Evolutionary conservation across 345 rosid species (phyloP).

Genomic region (Acer saccharum): DNA sequence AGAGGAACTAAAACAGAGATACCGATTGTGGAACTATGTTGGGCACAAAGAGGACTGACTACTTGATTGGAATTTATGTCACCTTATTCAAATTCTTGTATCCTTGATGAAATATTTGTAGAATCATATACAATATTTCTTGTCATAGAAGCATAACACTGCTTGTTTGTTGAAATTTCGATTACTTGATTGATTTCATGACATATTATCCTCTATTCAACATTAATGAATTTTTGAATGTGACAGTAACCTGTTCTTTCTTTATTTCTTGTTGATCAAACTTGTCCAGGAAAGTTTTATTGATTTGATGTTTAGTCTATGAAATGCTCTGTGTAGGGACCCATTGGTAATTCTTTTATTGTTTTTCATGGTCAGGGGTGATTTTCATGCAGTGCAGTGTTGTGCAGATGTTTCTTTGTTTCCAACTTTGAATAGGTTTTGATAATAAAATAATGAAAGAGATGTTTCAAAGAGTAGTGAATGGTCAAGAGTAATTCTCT

Average conservation of each 20-base stretch:
- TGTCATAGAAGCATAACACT: not conserved
- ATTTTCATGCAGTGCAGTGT: not conserved
- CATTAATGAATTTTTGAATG: not conserved
- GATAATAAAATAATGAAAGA: not conserved
- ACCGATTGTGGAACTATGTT: not conserved
- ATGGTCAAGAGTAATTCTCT: conserved; percentile 42
- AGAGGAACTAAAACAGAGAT: conserved; percentile 4
- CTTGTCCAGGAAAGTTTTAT: not conserved
- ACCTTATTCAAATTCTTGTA: not conserved
- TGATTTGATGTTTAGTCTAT: not conserved
- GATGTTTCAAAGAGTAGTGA: not conserved
- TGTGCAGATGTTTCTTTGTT: not conserved
- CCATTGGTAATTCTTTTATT: not conserved
- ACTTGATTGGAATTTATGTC: not conserved
- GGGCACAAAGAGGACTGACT: not conserved
- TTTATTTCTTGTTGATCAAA: not conserved
- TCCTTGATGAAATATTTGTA: not conserved
- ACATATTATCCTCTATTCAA: not conserved
- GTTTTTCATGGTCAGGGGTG: not conserved
- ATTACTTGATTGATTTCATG: not conserved
- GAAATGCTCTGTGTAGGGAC: not conserved
- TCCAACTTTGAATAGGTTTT: not conserved
- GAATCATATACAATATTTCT: not conserved
- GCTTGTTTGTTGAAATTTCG: not conserved
- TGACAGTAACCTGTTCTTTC: not conserved